Conservation (phyloP, 2,329 filamentous ascomycete genomes). For the Alternaria longipes region DNA sequence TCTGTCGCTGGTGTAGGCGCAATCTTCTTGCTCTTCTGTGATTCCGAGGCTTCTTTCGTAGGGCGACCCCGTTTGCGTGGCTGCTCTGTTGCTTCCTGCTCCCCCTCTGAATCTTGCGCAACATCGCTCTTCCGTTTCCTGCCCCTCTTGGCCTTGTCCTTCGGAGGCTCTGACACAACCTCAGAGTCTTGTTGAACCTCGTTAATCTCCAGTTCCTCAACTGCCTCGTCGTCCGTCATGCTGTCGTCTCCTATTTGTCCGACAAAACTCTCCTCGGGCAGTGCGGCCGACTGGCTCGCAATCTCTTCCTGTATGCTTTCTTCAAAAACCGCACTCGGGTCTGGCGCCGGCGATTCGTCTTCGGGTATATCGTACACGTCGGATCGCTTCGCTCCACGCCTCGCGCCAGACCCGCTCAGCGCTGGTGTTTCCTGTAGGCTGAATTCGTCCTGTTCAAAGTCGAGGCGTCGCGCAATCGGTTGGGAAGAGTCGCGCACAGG, state of each 20-base stretch:
- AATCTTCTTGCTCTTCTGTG: conserved; percentile 33
- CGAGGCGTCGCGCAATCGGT: conserved; percentile 63
- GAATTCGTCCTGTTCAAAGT: conserved; percentile 61
- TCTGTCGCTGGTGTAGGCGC: conserved; percentile 22
- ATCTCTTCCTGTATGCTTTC: conserved; percentile 48
- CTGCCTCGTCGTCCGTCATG: conserved; percentile 26
- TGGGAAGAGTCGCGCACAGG: conserved; percentile 44
- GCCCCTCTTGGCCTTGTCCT: conserved; percentile 37
- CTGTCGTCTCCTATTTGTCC: conserved; percentile 43
- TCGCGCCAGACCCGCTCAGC: conserved; percentile 47
- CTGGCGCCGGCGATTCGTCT: conserved; percentile 41
- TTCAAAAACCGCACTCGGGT: conserved; percentile 38
- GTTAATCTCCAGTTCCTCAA: conserved; percentile 32
- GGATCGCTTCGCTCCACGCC: conserved; percentile 37
- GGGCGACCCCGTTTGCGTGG: conserved; percentile 31
- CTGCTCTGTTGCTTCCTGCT: conserved; percentile 25
- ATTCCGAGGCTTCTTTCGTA: conserved; percentile 18
- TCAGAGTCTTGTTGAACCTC: conserved; percentile 42
- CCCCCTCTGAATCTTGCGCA: conserved; percentile 27
- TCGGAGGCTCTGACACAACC: conserved; percentile 34
- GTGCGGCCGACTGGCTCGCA: conserved; percentile 33
- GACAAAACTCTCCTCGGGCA: conserved; percentile 41
- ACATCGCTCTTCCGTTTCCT: conserved; percentile 44
- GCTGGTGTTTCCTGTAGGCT: conserved; percentile 42
- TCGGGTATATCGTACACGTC: conserved; percentile 46